A percentile compares a stretch with the other conserved stretches of the same genome.
Conservation (phyloP, 805 yeast species). For the Blastobotrys parvus region DNA sequence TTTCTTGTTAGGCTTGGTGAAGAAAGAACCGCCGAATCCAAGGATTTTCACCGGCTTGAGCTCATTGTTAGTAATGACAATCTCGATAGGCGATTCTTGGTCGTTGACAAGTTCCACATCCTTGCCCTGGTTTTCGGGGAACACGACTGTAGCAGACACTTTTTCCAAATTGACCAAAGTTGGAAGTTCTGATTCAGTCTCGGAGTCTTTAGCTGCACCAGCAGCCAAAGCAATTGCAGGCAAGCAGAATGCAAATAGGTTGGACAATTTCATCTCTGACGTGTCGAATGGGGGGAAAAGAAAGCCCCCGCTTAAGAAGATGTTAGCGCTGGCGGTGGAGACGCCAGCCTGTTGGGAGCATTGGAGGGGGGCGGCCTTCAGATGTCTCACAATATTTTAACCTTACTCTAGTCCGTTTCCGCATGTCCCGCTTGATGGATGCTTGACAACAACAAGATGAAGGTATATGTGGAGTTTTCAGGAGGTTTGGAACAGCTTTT, state of each 20-base stretch:
- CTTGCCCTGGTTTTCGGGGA: conserved; percentile 2
- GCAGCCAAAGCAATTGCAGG: too few species aligned
- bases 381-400: too few species aligned
- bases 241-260: neutral
- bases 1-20: conserved; percentile 10
- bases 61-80: conserved; percentile 22
- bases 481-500: conserved; percentile 87
- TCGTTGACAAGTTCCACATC: conserved; percentile 18
- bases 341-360: too few species aligned
- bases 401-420: too few species aligned
- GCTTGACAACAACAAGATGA: too few species aligned
- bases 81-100: conserved; percentile 17
- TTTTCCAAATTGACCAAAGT: neutral
- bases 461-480: conserved; percentile 27
- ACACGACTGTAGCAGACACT: neutral
- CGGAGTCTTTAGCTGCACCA: too few species aligned
- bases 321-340: too few species aligned
- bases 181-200: neutral
- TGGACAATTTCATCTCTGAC: neutral
- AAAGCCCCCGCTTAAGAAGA: too few species aligned
- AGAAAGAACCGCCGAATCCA: conserved; percentile 19
- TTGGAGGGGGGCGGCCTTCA: too few species aligned
- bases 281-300: too few species aligned
- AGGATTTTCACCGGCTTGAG: conserved; percentile 16
- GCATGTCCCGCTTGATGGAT: too few species aligned